Evolutionary conservation across 2,329 filamentous ascomycete species (phyloP), one percentile per base, ranked within the genome.

Genomic region (Ceratocystis diversiconidia): DNA sequence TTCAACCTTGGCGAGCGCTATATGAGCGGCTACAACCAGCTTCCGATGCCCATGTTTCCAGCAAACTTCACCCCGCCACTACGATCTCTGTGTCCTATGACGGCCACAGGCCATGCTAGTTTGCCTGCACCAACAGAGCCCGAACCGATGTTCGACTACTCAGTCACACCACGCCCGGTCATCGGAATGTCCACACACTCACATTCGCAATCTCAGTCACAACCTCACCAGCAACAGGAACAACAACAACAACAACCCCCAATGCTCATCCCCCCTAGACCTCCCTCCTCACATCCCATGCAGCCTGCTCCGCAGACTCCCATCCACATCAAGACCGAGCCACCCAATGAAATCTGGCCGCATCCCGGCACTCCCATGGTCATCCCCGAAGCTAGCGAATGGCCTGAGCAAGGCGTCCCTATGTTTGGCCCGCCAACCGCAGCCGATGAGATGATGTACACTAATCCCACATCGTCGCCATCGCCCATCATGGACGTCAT

Each of bases 321-420:
- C 2, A 48, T 65, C 19, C 63, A 63, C 43, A 60, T 67, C 36
- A 65, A 65, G 48, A 10, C 63, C 1, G 66, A 67, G 48, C 61
- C 66, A 69, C 28, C 19, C 12, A 4, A 52, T 17, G 46, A 70
- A 71, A 32, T 68, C 70, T 62, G 75, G 74, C 2, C 76, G 73
- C 76, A 77, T 67, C 76, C 76, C 1, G 76, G 75, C 62, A 77
- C 76, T 10, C 75, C 75, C 3, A 75, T 75, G 68, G 72, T 72
- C 2, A 76, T 77, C 57, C 76, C 76, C 17, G 74, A 73, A 63
- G 75, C 76, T 66, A 70, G 70, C 8, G 71, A 72, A 28, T 75
- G 75, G 73, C 73, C 75, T 2, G 70, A 73, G n/a, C 74, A 76
- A 55, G 74, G 52, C 36, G 28, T 65, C 41, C 25, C 41, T 12